Evolutionary conservation across 768 basidiomycete genomes (phyloP).

Genomic region (Gautieria morchelliformis): DNA sequence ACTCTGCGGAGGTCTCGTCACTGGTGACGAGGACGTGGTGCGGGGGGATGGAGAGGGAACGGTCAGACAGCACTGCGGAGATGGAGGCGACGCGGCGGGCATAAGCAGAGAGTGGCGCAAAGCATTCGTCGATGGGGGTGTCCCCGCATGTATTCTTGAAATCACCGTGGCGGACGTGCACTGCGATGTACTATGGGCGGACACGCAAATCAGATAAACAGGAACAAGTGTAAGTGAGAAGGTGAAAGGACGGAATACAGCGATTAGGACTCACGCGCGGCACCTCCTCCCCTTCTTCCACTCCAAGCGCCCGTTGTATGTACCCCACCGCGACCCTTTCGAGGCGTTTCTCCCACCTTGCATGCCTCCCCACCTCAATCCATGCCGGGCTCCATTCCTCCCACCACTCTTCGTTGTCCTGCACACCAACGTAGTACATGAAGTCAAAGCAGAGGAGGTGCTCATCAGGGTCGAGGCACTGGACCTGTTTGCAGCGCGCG

Average conservation of each 20-base stretch:
- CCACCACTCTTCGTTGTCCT: constrained; percentile 14
- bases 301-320: constrained; percentile 34
- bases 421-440: constrained; percentile 29
- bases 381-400: constrained; percentile 51
- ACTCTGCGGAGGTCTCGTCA: constrained; percentile 46
- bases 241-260: background rate
- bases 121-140: constrained; percentile 34
- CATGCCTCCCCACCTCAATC: constrained; percentile 42
- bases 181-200: constrained; percentile 39
- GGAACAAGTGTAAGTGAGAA: background rate
- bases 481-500: no score
- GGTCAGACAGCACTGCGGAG: constrained; percentile 27
- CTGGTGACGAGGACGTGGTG: constrained; percentile 51
- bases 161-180: constrained; percentile 50
- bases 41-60: background rate
- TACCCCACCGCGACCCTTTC: constrained; percentile 35
- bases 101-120: constrained; percentile 43
- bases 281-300: constrained; percentile 26
- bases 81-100: constrained; percentile 48
- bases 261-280: constrained; percentile 37
- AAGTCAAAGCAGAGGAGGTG: constrained; percentile 33
- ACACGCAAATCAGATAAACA: background rate
- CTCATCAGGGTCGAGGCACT: constrained; percentile 23
- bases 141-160: constrained; percentile 39
- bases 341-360: constrained; percentile 39